phyloP scores from a whole-genome alignment of 176 grass and related monocot genomes.

The Musa beccarii region DNA sequence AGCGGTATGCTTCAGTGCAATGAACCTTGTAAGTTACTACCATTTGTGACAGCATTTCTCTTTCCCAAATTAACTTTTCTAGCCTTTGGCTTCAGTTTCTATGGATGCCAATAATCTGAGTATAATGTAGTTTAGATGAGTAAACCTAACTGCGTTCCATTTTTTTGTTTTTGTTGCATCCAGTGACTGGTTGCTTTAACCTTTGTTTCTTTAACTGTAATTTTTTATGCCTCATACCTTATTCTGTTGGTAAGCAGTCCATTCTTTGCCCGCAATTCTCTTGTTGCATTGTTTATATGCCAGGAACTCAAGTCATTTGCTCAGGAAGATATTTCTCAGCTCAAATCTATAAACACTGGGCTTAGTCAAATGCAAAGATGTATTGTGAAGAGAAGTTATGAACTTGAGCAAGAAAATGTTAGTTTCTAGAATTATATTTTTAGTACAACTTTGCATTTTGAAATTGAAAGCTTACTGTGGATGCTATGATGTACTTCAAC shows the following conservation, averaged over 20 bases:
- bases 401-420: slow-evolving; percentile 80
- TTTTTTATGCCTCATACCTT: not conserved
- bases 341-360: slow-evolving; percentile 38
- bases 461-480: not conserved
- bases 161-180: not conserved
- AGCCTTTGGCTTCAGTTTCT: not conserved
- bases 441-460: not conserved
- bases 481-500: slow-evolving; percentile 18
- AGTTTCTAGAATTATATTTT: slow-evolving; percentile 4
- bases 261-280: slow-evolving; percentile 5
- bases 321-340: slow-evolving; percentile 26
- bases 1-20: too few relatives aligned
- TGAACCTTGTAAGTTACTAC: too few relatives aligned
- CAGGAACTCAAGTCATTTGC: slow-evolving; percentile 59
- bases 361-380: slow-evolving; percentile 36
- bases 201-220: not conserved
- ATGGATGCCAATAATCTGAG: not conserved
- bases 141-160: not conserved
- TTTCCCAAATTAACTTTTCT: not conserved
- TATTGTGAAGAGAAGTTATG: slow-evolving; percentile 38
- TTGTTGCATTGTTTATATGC: slow-evolving; percentile 17
- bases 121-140: not conserved
- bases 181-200: not conserved
- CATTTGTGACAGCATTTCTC: not conserved
- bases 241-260: not conserved